Evolutionary conservation across 2,329 filamentous ascomycete genomes (phyloP).

Genomic region (Clarireedia monteithiana): DNA sequence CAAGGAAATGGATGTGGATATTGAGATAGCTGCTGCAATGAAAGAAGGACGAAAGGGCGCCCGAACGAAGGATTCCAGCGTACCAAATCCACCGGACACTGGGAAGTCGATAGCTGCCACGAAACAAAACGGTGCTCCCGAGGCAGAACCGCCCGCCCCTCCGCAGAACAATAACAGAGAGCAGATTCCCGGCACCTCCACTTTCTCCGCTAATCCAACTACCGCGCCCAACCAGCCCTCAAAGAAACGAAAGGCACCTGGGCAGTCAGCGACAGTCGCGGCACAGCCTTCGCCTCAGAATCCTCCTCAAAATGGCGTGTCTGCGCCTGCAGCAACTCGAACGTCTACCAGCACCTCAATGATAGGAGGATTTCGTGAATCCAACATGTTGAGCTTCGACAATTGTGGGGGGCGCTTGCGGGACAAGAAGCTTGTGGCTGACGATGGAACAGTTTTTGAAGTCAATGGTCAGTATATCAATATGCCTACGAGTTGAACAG

Average conservation of each 20-base stretch:
- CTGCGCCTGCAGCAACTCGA: constrained; percentile 12
- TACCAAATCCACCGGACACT: constrained; percentile 12
- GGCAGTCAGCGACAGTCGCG: constrained; percentile 17
- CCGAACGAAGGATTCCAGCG: constrained; percentile 23
- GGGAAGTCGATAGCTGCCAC: constrained; percentile 20
- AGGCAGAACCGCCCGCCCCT: constrained; percentile 22
- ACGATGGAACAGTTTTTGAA: constrained; percentile 78
- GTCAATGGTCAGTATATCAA: constrained; percentile 66
- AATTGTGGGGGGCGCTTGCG: constrained; percentile 60
- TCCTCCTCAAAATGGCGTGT: constrained; percentile 8
- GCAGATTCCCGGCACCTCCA: constrained; percentile 48
- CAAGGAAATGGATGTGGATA: constrained; percentile 83
- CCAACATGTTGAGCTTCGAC: constrained; percentile 86
- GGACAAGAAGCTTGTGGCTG: constrained; percentile 73
- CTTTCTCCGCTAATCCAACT: constrained; percentile 43
- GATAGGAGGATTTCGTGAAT: constrained; percentile 40
- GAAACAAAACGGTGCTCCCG: constrained; percentile 34
- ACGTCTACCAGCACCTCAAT: constrained; percentile 16
- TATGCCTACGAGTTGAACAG: background rate
- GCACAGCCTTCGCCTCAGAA: constrained; percentile 7
- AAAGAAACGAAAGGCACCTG: constrained; percentile 77
- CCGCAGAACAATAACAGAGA: constrained; percentile 34
- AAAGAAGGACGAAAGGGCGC: constrained; percentile 52
- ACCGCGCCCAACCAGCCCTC: constrained; percentile 39
- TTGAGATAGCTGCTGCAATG: constrained; percentile 57